These are phyloP conservation scores for Solanum pinnatisectum DNA, from an alignment of 257 asterid genomes.

Conservation along the genomic window DNA sequence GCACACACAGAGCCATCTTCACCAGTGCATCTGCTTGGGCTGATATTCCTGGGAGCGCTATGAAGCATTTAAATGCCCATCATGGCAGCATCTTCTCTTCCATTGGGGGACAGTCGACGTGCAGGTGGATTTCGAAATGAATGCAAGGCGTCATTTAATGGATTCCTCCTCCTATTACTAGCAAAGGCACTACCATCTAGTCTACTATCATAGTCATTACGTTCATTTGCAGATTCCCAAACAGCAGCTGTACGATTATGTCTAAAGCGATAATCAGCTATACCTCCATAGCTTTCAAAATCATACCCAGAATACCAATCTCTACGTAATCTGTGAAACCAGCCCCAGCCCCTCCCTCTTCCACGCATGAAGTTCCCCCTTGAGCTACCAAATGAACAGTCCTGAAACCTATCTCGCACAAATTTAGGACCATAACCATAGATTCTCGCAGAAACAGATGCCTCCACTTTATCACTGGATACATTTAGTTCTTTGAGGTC, in stretches of 20 bases:
- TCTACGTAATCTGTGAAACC: slow-evolving; percentile 15
- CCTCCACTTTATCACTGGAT: slow-evolving; percentile 8
- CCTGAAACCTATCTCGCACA: slow-evolving; percentile 38
- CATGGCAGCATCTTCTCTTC: slow-evolving; percentile 33
- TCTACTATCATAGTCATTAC: background rate
- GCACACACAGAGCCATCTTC: background rate
- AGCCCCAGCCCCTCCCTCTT: slow-evolving; percentile 50
- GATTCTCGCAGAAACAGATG: slow-evolving; percentile 14
- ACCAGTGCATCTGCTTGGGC: background rate
- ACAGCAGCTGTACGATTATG: slow-evolving; percentile 39
- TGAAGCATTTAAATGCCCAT: slow-evolving; percentile 1
- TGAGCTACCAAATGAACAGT: slow-evolving; percentile 43
- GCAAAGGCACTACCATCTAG: slow-evolving; percentile 25
- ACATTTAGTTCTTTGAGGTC: slow-evolving; percentile 16
- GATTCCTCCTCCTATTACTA: slow-evolving; percentile 32
- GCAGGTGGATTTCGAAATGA: slow-evolving; percentile 34
- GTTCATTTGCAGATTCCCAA: background rate
- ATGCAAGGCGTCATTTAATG: slow-evolving; percentile 41
- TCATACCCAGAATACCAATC: slow-evolving; percentile 58
- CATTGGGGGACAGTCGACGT: slow-evolving; percentile 50
- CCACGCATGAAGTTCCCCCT: slow-evolving; percentile 46
- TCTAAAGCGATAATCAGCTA: slow-evolving; percentile 38
- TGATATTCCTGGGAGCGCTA: background rate
- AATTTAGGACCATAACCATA: slow-evolving; percentile 46
- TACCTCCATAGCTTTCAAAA: slow-evolving; percentile 35